Evolutionary conservation across 208 protist species (phyloP).

Genomic region (Angomonas desouzai): DNA sequence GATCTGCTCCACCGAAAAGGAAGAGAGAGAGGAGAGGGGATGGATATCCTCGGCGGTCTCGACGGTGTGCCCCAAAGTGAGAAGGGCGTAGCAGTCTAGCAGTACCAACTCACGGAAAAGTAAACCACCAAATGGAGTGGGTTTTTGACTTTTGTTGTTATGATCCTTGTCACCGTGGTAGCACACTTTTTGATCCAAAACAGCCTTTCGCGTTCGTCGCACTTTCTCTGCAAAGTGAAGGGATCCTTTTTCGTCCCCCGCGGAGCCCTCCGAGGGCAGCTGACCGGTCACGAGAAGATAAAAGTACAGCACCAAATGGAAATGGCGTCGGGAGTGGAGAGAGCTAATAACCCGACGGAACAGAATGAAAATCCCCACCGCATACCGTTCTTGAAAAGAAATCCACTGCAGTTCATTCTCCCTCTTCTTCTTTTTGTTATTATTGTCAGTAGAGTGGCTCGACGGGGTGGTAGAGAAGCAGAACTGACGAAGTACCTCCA

Average conservation of each 20-base stretch:
- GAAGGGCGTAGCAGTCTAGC: slow-evolving; percentile 71
- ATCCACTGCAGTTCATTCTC: background rate
- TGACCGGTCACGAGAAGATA: slow-evolving; percentile 28
- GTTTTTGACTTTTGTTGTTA: too few relatives aligned
- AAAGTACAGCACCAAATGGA: slow-evolving; percentile 51
- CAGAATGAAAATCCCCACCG: slow-evolving; percentile 47
- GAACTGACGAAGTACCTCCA: background rate
- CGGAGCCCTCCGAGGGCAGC: background rate
- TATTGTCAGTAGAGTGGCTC: background rate
- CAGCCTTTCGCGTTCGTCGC: background rate
- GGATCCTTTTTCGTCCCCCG: background rate
- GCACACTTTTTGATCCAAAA: background rate
- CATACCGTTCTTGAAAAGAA: slow-evolving; percentile 17
- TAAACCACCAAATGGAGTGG: slow-evolving; percentile 14
- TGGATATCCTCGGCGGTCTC: slow-evolving; percentile 47
- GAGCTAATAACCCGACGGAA: slow-evolving; percentile 62
- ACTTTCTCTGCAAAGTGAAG: background rate
- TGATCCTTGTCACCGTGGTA: background rate
- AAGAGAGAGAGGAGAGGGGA: slow-evolving; percentile 9
- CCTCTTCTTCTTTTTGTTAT: background rate
- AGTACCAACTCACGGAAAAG: slow-evolving; percentile 65
- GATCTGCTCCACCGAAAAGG: background rate
- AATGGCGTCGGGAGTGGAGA: slow-evolving; percentile 41
- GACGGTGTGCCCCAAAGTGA: slow-evolving; percentile 66
- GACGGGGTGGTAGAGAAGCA: background rate